A percentile compares a stretch with the other conserved stretches of the same genome.
Conservation (phyloP, 768 basidiomycete species). For the Russula olivacea region DNA sequence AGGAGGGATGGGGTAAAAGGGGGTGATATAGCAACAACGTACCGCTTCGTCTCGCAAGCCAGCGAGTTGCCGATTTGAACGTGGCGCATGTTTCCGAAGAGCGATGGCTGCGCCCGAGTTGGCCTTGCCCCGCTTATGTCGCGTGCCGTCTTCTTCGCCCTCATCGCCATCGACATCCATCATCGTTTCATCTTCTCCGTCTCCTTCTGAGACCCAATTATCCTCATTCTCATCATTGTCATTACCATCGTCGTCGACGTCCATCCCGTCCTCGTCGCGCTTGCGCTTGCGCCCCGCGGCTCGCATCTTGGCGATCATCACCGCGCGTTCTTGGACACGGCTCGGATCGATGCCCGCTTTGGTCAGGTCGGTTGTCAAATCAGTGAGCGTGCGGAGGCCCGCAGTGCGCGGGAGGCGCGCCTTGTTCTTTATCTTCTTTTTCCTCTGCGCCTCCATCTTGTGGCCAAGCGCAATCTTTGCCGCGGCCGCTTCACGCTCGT, state of each 20-base stretch:
- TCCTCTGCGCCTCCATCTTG: conserved; percentile 71
- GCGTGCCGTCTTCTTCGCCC: conserved; percentile 36
- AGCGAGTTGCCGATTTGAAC: conserved; percentile 66
- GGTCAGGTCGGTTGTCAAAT: conserved; percentile 77
- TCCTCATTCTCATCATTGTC: conserved; percentile 31
- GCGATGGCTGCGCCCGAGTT: conserved; percentile 52
- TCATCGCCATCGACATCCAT: conserved; percentile 41
- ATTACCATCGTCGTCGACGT: conserved; percentile 31
- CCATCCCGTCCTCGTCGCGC: conserved; percentile 39
- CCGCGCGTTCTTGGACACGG: conserved; percentile 82
- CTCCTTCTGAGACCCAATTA: conserved; percentile 33
- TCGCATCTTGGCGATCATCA: conserved; percentile 68
- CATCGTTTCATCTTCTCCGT: conserved; percentile 32
- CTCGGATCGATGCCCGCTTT: conserved; percentile 87
- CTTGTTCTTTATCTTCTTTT: conserved; percentile 85
- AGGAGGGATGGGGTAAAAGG: background rate
- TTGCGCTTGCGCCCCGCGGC: conserved; percentile 66
- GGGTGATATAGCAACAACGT: conserved; percentile 28
- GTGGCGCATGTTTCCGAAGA: conserved; percentile 47
- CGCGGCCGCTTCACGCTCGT: conserved; percentile 72
- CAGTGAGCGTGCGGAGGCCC: conserved; percentile 57
- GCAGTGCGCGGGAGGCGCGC: conserved; percentile 73
- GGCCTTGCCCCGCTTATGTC: conserved; percentile 56
- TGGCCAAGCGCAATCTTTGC: conserved; percentile 52
- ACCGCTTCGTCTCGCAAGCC: conserved; percentile 77